Evolutionary conservation across 192 early-diverging fungal genomes (phyloP), one percentile per base, ranked within the genome.

Genomic region (Geosiphon pyriformis): DNA sequence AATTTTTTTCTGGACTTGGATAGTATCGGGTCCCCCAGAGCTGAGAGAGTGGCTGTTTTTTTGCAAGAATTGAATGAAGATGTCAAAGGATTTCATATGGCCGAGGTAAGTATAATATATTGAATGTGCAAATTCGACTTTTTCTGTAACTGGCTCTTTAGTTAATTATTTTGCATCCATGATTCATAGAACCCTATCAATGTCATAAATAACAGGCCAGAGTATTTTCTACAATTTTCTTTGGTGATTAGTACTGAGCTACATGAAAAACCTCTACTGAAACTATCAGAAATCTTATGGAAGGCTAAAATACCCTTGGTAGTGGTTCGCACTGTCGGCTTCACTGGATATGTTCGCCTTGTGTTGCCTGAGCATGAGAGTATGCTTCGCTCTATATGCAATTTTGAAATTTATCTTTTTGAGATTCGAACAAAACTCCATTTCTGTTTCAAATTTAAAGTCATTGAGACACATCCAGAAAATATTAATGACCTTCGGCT

Each of bases 1-100:
- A 98, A 96, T 76, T 99, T 99, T 74, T 99, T 99, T 70, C 77
- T 99, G n/a, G 85, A 84, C 31, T 37, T 72, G 10, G 76, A 76
- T 3, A 78, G 80, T 46, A 69, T 89, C 12, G 94, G 92, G 11
- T 72, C 82, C 67, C 71, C 79, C 27, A 81, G 90, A 33, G 88
- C 91, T 0, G 58, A 90, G 68, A 67, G 70, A 23, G 80, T 87
- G 4, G 74, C 78, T 4, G 80, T 83, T 27, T 77, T 89, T 27
- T 83, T 99, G 8, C 70, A 75, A 49, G 94, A 95, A 74, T 74
- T 99, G 53, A 99, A 99, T 71, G 89, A 88, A 53, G 92, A 95
- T 61, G 95, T 91, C 29, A 48, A 69, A 34, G 90, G 91, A 10
- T 53, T 75, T 27, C 75, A 72, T 65, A 68, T 91, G 18, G 75